Base-by-base conservation (phyloP, 441 rosid species). In the Theobroma grandiflorum region DNA sequence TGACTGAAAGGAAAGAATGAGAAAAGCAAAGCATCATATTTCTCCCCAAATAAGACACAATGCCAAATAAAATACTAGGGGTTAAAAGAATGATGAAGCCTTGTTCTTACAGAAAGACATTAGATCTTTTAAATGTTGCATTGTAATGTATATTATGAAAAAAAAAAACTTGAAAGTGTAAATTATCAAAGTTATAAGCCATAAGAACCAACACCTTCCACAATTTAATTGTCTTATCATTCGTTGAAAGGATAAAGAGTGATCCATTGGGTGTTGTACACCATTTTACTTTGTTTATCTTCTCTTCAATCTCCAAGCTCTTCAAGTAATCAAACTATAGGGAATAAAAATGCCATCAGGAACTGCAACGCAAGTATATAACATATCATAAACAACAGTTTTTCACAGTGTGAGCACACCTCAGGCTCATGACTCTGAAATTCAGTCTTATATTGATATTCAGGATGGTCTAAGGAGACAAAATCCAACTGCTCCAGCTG, bases 361-460 rank as follows among this genome's bases (percentile, higher is more conserved):
- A 79, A 38, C 26, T 58, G 7, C 38, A 38, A 74, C 1, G 49
- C 12, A 22, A 66, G 74, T 11, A 55, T 15, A 77, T 38, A 58
- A 47, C n/a, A 49, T 57, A 57, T 14, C 38, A 49, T 18, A 70
- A 4, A 67, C 1, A 38, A 8, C 8, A 31, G 14, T 49, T 57
- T 49, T 47, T 49, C 37, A 9, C 16, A n/a, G 12, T 47, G 37
- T 72, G 52, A 65, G 8, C 53, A 35, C 59, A 90, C 96, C 96
- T 90, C 93, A 40, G 96, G 93, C 86, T 92, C 94, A 75, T 92
- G 94, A 76, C 94, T 91, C 86, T 88, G 93, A 86, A 92, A 92
- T 79, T 92, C 96, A 2, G 92, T 88, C 84, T 90, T 90, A 80
- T 91, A 91, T 14, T 64, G 89, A 77, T 90, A 91, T 67, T 82